phyloP scores from a whole-genome alignment of 306 rosid species.

The Vigna radiata region DNA sequence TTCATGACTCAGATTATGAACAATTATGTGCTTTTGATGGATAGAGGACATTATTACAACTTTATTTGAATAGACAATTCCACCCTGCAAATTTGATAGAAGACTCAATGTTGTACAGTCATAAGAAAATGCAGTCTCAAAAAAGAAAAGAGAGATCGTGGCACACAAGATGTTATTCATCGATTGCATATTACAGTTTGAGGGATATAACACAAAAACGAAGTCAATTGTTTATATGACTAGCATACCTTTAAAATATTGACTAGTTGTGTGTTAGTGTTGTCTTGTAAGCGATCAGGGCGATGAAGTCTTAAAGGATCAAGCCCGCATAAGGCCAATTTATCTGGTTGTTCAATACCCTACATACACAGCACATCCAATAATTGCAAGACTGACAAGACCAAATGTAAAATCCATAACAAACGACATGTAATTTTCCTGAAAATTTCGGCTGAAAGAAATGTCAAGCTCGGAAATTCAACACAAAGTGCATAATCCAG shows the following conservation, averaged over 20 bases:
- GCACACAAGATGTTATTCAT: neutral
- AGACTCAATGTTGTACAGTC: conserved; percentile 28
- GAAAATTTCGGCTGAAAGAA: conserved; percentile 37
- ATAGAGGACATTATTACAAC: conserved; percentile 73
- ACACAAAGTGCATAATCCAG: conserved; percentile 29
- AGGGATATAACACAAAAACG: neutral
- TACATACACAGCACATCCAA: conserved; percentile 41
- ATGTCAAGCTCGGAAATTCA: neutral
- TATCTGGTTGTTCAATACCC: conserved; percentile 74
- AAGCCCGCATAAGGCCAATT: conserved; percentile 86
- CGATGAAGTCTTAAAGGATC: conserved; percentile 80
- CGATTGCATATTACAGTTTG: conserved; percentile 16
- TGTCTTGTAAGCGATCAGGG: conserved; percentile 89
- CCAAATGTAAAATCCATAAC: conserved; percentile 40
- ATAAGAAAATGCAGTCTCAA: conserved; percentile 11
- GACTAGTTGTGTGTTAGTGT: conserved; percentile 64
- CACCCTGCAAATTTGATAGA: conserved; percentile 70
- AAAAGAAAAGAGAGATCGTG: neutral
- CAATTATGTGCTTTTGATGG: conserved; percentile 62
- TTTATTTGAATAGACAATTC: conserved; percentile 84
- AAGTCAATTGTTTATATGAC: no score
- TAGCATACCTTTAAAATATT: conserved; percentile 75
- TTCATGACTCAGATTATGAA: conserved; percentile 64
- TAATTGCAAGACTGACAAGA: conserved; percentile 41
- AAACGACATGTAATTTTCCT: conserved; percentile 47